phyloP scores from a whole-genome alignment of 176 grass and related monocot genomes.

The Alloteropsis semialata region DNA sequence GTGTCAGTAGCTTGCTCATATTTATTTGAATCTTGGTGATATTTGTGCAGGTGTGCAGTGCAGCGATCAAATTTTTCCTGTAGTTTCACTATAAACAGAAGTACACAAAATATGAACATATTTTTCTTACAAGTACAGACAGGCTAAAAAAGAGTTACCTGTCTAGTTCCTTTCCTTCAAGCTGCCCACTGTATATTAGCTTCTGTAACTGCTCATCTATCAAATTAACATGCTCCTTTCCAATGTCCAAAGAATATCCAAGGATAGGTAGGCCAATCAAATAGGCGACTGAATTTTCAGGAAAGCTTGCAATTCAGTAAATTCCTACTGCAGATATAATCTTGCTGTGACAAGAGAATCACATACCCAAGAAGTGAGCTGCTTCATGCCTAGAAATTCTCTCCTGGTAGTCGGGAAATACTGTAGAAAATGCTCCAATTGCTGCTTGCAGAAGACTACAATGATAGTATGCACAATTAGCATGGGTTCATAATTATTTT shows the following conservation, averaged over 20 bases:
- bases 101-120: neutral
- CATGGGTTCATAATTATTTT: neutral
- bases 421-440: too few relatives aligned
- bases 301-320: conserved; percentile 11
- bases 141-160: conserved; percentile 47
- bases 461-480: conserved; percentile 4
- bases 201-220: conserved; percentile 76
- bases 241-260: too few relatives aligned
- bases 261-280: conserved; percentile 85
- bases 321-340: neutral
- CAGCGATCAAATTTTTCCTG: neutral
- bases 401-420: too few relatives aligned
- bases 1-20: neutral
- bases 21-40: neutral
- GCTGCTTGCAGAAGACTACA: conserved; percentile 79
- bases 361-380: too few relatives aligned
- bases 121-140: neutral
- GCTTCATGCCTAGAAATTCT: too few relatives aligned
- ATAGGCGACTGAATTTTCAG: conserved; percentile 63
- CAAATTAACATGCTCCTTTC: conserved; percentile 95
- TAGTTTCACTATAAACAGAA: too few relatives aligned
- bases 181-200: conserved; percentile 85
- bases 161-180: conserved; percentile 81
- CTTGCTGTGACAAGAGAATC: neutral
- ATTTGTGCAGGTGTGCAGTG: neutral